Evolutionary conservation across 192 early-diverging fungal species (phyloP), one percentile per base, ranked within the genome.

Genomic region (Chytriomyces confervae): DNA sequence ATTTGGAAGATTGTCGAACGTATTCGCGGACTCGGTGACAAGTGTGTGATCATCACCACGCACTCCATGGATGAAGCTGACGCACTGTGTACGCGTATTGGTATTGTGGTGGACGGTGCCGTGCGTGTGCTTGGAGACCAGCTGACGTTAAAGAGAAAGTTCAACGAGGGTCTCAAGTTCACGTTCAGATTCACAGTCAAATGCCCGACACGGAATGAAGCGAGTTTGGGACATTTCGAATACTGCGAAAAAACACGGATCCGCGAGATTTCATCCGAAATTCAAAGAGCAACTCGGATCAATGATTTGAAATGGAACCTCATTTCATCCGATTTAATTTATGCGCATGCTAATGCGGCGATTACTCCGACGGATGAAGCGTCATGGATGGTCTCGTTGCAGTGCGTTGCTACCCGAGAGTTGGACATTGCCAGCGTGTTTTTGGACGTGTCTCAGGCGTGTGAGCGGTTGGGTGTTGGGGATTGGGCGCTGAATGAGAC

Each of bases 11-110:
- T 85, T 49, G 83, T 90, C 24, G 83, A 84, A 46, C 76, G 81
- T 9, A 77, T 89, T 51, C 72, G 85, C 69, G 80, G 78, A 9
- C 70, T 77, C 5, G 77, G 77, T 45, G 81, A 83, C 76, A 48
- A 63, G 46, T 72, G 69, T 45, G 84, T 89, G 72, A 84, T 91
- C 36, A 66, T 77, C 69, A 92, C 92, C 0, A 92, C 91, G 6
- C 91, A 92, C 69, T 87, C 86, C 2, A 92, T 92, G 91, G 91
- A 92, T 66, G 91, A 92, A 73, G 91, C 91, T 9, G 91, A 87
- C 61, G 81, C 79, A 27, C 79, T 84, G 36, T 84, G 84, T 50
- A 44, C 76, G 23, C 71, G 79, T 11, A 84, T 84, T 53, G 84
- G 80, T 20, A 84, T 84, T 50, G 77, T 84, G 24, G 18, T 18